These are phyloP conservation scores for Pleurozium schreberi DNA, from an alignment of 225 moss, liverwort and hornwort species.

Conservation along the genomic window DNA sequence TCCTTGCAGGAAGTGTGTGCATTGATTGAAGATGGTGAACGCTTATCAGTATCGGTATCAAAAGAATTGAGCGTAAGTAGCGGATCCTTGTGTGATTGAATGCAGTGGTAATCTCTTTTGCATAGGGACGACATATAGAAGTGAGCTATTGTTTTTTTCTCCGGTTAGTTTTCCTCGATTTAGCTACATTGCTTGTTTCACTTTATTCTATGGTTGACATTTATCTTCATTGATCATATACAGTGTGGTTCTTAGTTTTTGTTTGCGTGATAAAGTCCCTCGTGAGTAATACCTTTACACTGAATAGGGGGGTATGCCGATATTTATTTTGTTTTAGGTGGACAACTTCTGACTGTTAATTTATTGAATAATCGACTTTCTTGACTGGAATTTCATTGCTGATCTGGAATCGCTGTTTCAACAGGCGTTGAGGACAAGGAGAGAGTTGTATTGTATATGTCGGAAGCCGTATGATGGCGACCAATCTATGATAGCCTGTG, in stretches of 20 bases:
- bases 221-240: neutral
- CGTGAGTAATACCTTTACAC: neutral
- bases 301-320: neutral
- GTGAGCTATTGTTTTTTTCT: neutral
- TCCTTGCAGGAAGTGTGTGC: constrained; percentile 46
- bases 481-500: constrained; percentile 86
- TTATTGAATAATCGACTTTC: too few relatives aligned
- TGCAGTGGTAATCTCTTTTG: neutral
- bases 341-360: neutral
- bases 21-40: constrained; percentile 56
- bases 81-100: neutral
- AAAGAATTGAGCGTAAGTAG: constrained; percentile 49
- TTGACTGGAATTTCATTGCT: neutral
- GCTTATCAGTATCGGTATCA: constrained; percentile 45
- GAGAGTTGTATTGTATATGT: constrained; percentile 79
- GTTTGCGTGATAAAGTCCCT: neutral
- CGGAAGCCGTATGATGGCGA: constrained; percentile 80
- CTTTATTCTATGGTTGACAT: neutral
- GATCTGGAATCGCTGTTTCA: neutral
- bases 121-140: neutral
- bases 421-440: constrained; percentile 60
- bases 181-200: neutral
- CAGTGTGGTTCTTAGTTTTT: neutral
- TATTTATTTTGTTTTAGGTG: neutral
- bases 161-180: neutral